Conservation (phyloP, 1,284 basidiomycete species). For the Ustilago sp. region DNA sequence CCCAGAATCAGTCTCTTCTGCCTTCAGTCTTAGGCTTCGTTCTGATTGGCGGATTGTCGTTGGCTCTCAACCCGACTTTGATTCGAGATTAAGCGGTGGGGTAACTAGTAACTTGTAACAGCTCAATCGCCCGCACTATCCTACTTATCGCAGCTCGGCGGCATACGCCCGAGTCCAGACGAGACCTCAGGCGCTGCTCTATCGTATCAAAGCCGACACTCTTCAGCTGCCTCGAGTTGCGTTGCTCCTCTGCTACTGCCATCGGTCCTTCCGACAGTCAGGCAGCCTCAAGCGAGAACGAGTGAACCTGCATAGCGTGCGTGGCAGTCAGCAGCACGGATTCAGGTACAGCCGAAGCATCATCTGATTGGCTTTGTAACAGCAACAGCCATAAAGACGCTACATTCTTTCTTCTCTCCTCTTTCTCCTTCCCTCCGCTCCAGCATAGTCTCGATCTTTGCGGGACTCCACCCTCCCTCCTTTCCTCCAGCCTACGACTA, state of each 20-base stretch:
- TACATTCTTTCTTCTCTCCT: background rate
- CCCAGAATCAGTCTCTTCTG: conserved; percentile 2
- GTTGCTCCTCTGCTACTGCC: background rate
- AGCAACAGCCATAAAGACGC: background rate
- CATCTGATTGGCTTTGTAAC: background rate
- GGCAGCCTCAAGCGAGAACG: background rate
- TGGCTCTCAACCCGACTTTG: background rate
- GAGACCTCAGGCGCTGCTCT: no score
- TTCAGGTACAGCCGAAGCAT: conserved; percentile 6
- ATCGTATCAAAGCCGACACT: no score
- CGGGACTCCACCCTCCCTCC: background rate
- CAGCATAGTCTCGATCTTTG: background rate
- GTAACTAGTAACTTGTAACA: background rate
- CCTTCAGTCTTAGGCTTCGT: background rate
- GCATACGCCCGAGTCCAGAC: background rate
- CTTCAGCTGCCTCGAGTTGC: no score
- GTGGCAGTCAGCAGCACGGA: background rate
- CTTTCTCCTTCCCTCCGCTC: background rate
- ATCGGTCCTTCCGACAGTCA: background rate
- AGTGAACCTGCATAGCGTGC: conserved; percentile 8
- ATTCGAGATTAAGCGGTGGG: background rate
- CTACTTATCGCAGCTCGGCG: background rate
- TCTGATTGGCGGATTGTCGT: background rate
- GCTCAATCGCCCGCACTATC: background rate
- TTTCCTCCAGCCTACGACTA: background rate